Base-by-base conservation (phyloP, 2,329 filamentous ascomycete species). In the Colletotrichum sp. region DNA sequence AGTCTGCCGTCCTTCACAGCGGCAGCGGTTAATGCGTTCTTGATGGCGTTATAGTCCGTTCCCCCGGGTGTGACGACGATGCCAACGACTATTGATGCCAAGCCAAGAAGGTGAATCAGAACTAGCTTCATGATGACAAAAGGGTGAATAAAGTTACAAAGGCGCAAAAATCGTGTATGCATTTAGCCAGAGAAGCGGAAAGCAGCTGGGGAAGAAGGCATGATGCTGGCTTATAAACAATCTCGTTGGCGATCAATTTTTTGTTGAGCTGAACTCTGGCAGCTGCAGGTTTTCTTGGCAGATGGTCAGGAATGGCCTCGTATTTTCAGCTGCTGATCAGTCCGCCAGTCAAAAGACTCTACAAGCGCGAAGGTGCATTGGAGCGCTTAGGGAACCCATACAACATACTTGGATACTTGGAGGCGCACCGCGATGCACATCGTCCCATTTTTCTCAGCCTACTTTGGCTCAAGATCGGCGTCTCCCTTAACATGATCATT, bases 51-150 rank as follows among this genome's bases (percentile, higher is more conserved):
- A 3, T 61, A 34, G 28, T 61, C 58, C 0, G 10, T 34, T 21
- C 28, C 18, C 1, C 58, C 28, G 5, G 58, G 28, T 2, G 28
- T 61, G 28, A 61, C 6, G 1, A 30, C 16, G 6, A 61, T 61
- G 10, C 28, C 58, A n/a, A 32, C 3, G 4, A 4, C 28, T 0
- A 1, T 8, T 3, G 6, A 34, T 28, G 26, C 4, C 2, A 61
- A 1, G 10, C 0, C 2, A 13, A 32, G 58, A n/a, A 61, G 30
- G 2, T 2, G 28, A 21, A n/a, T 8, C 1, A n/a, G 30, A 5
- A 2, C 1, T 8, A 8, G 18, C 6, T 21, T 34, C 58, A 34
- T 61, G 9, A 30, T 61, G 28, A n/a, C 2, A n/a, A 43, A 43
- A 43, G 8, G 18, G 2, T 10, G 16, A 34, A 34, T 34, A 34